Percentiles rank a stretch among this genome's conserved stretches.
phyloP scores from a whole-genome alignment of 192 early-diverging fungal species.

The Backusella parvicylindrica region DNA sequence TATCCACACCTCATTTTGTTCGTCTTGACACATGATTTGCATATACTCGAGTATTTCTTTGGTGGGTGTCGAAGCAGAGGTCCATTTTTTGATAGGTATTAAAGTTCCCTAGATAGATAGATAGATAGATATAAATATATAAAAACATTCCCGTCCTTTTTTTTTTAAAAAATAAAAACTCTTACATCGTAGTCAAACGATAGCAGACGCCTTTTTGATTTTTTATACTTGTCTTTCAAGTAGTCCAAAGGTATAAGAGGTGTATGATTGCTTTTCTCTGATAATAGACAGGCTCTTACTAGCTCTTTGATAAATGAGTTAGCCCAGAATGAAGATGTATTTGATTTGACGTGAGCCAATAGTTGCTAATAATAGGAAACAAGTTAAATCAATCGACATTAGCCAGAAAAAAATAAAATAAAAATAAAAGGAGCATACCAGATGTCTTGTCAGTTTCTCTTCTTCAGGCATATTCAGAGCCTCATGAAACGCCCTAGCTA shows the following conservation, averaged over 20 bases:
- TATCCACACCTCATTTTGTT: conserved; percentile 81
- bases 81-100: conserved; percentile 88
- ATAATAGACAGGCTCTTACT: conserved; percentile 50
- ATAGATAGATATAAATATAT: neutral
- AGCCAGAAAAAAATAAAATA: neutral
- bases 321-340: conserved; percentile 92
- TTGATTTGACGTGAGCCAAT: conserved; percentile 71
- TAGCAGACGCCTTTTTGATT: conserved; percentile 73
- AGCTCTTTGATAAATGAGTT: conserved; percentile 78
- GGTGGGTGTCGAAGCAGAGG: conserved; percentile 80
- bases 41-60: conserved; percentile 81
- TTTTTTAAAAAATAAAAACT: neutral
- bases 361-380: conserved; percentile 37
- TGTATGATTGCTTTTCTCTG: conserved; percentile 42
- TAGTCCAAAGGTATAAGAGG: conserved; percentile 37
- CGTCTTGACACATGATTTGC: conserved; percentile 62
- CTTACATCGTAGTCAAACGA: conserved; percentile 94
- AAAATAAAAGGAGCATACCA: conserved; percentile 48
- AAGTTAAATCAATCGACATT: neutral
- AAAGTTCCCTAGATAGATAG: conserved; percentile 74
- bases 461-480: conserved; percentile 62
- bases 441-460: conserved; percentile 61
- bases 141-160: neutral
- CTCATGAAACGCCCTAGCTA: conserved; percentile 76
- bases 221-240: conserved; percentile 62